A percentile compares a stretch with the other conserved stretches of the same genome.
Evolutionary conservation across 306 rosid genomes (phyloP).

Genomic region (Delonix regia): DNA sequence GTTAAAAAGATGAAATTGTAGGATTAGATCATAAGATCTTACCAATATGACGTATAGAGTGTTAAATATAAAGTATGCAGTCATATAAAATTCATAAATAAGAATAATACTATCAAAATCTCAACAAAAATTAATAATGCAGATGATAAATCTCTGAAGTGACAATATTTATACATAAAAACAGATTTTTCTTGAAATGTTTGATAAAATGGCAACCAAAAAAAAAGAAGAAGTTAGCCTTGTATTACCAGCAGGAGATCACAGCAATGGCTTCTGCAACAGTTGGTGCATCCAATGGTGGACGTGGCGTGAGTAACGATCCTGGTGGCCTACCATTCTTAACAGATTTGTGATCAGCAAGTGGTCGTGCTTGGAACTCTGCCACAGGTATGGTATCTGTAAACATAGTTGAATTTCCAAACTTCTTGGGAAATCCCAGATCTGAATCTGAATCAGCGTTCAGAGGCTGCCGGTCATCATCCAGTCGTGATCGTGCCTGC

Average conservation of each 20-base stretch:
- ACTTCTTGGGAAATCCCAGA: conserved; percentile 63
- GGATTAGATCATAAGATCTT: too few relatives aligned
- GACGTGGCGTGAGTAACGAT: conserved; percentile 61
- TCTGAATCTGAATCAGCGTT: conserved; percentile 51
- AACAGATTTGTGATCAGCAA: conserved; percentile 72
- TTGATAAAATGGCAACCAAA: background rate
- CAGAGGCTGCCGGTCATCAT: conserved; percentile 61
- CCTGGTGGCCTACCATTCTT: conserved; percentile 90
- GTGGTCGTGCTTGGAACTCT: conserved; percentile 84
- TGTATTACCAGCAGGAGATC: conserved; percentile 77
- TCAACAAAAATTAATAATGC: background rate
- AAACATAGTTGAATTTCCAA: conserved; percentile 68
- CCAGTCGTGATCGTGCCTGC: conserved; percentile 37
- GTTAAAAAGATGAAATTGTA: too few relatives aligned
- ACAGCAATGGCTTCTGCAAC: conserved; percentile 90
- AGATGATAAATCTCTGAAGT: too few relatives aligned
- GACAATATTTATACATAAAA: background rate
- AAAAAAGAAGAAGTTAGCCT: background rate
- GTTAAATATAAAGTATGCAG: background rate
- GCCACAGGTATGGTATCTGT: conserved; percentile 68
- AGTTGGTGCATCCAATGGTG: conserved; percentile 81
- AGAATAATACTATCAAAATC: too few relatives aligned
- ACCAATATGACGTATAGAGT: background rate
- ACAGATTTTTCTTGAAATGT: background rate
- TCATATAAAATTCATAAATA: background rate